Evolutionary conservation across 139 green algal species (phyloP), one percentile per base, ranked within the genome.

Genomic region (Coelastrella sp.): DNA sequence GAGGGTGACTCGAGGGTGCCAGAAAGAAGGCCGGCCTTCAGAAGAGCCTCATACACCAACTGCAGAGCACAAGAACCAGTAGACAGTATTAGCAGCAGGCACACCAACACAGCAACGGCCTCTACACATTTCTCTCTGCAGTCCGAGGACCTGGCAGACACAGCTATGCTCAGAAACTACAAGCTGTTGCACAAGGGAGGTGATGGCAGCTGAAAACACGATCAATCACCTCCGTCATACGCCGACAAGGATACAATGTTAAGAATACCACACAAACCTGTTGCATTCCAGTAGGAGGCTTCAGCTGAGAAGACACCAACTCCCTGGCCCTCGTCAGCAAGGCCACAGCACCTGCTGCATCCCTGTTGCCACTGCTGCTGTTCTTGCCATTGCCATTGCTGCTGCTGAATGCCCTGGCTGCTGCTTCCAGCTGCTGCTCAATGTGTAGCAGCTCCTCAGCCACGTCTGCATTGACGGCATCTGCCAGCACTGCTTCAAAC

Each of bases 401-500:
- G 68, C 78, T 66, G 11, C n/a, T 84, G 56, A 59, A n/a, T 11
- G 49, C 81, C 8, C 56, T 72, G 25, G 87, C 86, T 24, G 66
- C 86, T 60, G 49, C 70, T 19, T 60, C 49, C 60, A 95, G 75
- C 57, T 94, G 66, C 7, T 24, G 72, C 60, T 92, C 90, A 7
- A 91, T 78, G 7, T 14, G 74, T 1, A 17, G 80, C 82, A 97
- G 90, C 65, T 78, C 84, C 6, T 82, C 90, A 58, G 92, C 92
- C 59, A 89, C 93, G 5, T 75, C 84, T 0, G 84, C 78, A 74
- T 97, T 98, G 17, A 61, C 81, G 7, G 90, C 35, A 59, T 96
- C 92, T 0, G 73, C 79, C 76, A 99, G 93, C 22, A 92, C 93
- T 6, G 93, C 91, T 90, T 99, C 97, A 88, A 98, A 98, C 12